Conservation (phyloP, 2,329 filamentous ascomycete genomes). For the Teratosphaeria pseudoeucalypti region DNA sequence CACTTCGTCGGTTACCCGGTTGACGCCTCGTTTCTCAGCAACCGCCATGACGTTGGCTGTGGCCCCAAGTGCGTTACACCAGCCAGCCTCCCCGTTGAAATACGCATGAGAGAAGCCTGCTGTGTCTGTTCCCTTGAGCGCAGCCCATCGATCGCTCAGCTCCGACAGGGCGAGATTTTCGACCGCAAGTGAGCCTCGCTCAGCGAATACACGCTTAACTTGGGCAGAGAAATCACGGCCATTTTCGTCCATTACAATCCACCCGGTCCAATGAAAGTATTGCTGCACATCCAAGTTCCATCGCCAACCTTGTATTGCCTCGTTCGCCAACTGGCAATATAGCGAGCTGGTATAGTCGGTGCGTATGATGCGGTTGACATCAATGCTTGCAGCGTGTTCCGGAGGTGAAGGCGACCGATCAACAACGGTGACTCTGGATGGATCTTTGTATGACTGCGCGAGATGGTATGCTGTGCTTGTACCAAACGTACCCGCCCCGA, state of each 20-base stretch:
- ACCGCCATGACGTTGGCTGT: constrained; percentile 35
- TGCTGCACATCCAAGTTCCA: constrained; percentile 18
- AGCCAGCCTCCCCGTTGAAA: constrained; percentile 42
- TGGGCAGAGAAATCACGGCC: constrained; percentile 6
- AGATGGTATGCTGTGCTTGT: not conserved
- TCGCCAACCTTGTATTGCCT: constrained; percentile 31
- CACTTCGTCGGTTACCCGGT: constrained; percentile 35
- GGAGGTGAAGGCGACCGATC: constrained; percentile 45
- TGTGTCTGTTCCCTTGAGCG: constrained; percentile 29
- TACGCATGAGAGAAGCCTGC: constrained; percentile 32
- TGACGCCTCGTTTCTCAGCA: constrained; percentile 36
- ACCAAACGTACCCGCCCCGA: not conserved
- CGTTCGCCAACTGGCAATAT: constrained; percentile 25
- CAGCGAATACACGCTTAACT: not conserved
- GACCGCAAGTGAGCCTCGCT: not conserved
- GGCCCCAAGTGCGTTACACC: constrained; percentile 42
- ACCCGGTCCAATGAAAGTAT: constrained; percentile 51
- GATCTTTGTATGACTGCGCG: constrained; percentile 28
- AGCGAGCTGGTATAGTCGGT: constrained; percentile 21
- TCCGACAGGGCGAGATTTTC: not conserved
- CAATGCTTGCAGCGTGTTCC: constrained; percentile 29
- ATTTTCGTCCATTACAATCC: constrained; percentile 42
- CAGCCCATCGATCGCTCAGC: constrained; percentile 26
- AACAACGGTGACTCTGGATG: constrained; percentile 45
- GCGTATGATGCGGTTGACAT: constrained; percentile 24